A percentile compares a stretch with the other conserved stretches of the same genome.
Conservation (phyloP, 306 rosid species). For the Quercus rubra region DNA sequence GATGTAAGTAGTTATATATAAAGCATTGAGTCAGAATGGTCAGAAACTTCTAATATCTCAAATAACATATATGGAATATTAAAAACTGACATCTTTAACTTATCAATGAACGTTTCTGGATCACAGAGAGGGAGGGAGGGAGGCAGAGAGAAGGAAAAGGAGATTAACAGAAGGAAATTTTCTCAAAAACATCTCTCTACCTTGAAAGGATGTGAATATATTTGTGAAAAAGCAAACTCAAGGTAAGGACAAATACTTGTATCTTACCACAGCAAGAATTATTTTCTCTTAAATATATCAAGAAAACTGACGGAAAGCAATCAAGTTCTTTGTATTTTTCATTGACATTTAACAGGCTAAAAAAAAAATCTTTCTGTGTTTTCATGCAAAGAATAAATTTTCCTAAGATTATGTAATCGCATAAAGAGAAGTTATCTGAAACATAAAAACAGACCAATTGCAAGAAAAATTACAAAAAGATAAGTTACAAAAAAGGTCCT, state of each 20-base stretch:
- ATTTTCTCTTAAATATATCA: neutral
- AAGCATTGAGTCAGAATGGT: neutral
- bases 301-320: neutral
- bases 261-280: neutral
- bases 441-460: neutral
- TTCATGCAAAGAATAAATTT: neutral
- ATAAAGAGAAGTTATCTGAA: neutral
- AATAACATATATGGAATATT: neutral
- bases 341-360: neutral
- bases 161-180: neutral
- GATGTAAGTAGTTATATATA: neutral
- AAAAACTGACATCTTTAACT: neutral
- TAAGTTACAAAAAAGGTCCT: slow-evolving; percentile 30
- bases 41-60: neutral
- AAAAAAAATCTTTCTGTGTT: neutral
- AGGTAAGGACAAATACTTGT: neutral
- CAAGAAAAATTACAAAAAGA: neutral
- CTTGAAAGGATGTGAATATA: neutral
- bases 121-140: neutral
- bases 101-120: neutral
- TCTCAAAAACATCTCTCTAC: neutral
- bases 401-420: neutral
- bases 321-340: neutral
- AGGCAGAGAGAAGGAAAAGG: neutral
- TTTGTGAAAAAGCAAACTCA: neutral